A percentile compares a stretch with the other conserved stretches of the same genome.
Conservation (phyloP, 2,329 filamentous ascomycete species). For the Epichloe glyceriae region DNA sequence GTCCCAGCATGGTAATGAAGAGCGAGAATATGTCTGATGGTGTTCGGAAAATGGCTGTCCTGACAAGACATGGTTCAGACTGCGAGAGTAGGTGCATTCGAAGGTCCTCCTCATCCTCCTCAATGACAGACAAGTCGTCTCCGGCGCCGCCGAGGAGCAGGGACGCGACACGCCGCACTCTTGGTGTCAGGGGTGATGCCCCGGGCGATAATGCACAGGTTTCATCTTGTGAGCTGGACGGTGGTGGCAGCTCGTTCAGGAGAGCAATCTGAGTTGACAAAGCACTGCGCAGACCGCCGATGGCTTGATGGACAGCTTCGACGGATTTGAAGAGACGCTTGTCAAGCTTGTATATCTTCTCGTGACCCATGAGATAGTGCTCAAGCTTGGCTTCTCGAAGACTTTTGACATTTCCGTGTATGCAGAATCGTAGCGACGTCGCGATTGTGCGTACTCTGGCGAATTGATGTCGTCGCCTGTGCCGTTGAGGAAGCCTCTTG, state of each 20-base stretch:
- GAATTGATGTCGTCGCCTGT: constrained; percentile 65
- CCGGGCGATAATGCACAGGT: constrained; percentile 6
- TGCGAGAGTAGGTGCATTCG: constrained; percentile 11
- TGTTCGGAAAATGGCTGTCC: constrained; percentile 33
- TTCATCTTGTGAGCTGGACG: constrained; percentile 2
- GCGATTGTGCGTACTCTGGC: constrained; percentile 48
- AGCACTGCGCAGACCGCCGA: constrained; percentile 81
- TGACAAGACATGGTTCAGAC: constrained; percentile 18
- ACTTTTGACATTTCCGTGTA: constrained; percentile 60
- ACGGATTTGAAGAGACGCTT: constrained; percentile 71
- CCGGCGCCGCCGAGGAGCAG: constrained; percentile 25
- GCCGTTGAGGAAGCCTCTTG: constrained; percentile 71
- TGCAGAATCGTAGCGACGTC: constrained; percentile 50
- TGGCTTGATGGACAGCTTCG: constrained; percentile 72
- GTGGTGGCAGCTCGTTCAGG: constrained; percentile 47
- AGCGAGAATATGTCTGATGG: constrained; percentile 81
- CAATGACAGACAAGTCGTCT: constrained; percentile 46
- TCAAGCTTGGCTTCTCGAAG: constrained; percentile 80
- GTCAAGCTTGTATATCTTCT: constrained; percentile 67
- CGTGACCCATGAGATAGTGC: constrained; percentile 69
- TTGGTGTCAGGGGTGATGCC: constrained; percentile 13
- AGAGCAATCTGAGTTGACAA: constrained; percentile 81
- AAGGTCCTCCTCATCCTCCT: constrained; percentile 40
- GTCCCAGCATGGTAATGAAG: constrained; percentile 79
- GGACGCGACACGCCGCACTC: constrained; percentile 16